Base-by-base conservation (phyloP, 139 green algal genomes). In the Nannochloris sp. region DNA sequence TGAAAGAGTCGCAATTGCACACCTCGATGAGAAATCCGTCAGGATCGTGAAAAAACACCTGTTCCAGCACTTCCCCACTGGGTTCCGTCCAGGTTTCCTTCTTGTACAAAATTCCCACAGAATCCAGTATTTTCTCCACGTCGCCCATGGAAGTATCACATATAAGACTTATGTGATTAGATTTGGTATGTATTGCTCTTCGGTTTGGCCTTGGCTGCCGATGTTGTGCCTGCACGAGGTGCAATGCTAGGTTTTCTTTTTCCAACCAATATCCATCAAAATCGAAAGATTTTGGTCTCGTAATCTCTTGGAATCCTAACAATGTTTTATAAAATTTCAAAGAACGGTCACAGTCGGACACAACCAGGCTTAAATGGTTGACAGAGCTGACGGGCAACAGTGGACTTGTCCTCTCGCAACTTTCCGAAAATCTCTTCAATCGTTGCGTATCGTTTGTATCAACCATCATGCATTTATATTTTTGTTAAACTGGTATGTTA, bases 31-130 rank as follows among this genome's bases (percentile, higher is more conserved):
- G 88, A 71, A 84, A 84, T 66, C 83, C 65, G 51, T 90, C 83
- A 4, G 82, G 80, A 66, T 90, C 83, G 21, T 87, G 79, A 40
- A 88, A 83, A 59, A 90, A 90, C 0, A 88, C 36, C 73, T 85
- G 75, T 14, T 67, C 11, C 18, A 79, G n/a, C 10, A 54, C 18
- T 16, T 65, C n/a, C 8, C 61, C 72, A 2, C 19, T 21, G 7
- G 18, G 18, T 21, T 55, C 36, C 78, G 61, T 31, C 64, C 12
- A 12, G 66, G 36, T 14, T 50, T 79, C 57, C 48, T 51, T 48
- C 24, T 57, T 29, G 36, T 34, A 79, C 2, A 59, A 40, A 46
- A 78, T 71, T 23, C 55, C 51, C 2, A 50, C n/a, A 4, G 23
- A 23, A 18, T 4, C 10, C 51, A 78, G 53, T 34, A 49, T 48